Percentiles rank a stretch among this genome's conserved stretches.
phyloP scores from a whole-genome alignment of 2,329 filamentous ascomycete genomes.

The Pseudogymnoascus sp. region DNA sequence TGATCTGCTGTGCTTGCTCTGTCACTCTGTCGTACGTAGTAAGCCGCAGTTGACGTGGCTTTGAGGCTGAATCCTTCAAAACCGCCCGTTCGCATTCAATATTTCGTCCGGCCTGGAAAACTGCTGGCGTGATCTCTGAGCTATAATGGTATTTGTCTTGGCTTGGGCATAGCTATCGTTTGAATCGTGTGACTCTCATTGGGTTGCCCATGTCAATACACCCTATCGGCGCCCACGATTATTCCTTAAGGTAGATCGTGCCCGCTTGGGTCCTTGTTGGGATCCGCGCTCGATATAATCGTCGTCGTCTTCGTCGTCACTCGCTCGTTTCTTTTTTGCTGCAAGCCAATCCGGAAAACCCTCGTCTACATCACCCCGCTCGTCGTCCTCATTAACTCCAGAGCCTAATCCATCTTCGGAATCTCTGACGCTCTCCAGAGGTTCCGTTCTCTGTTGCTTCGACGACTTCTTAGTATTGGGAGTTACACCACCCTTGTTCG shows the following conservation, averaged over 20 bases:
- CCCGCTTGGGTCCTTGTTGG: background rate
- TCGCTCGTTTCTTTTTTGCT: background rate
- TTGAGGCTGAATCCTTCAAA: background rate
- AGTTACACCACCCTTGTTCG: background rate
- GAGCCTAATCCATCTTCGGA: background rate
- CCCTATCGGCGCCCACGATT: background rate
- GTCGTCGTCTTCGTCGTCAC: background rate
- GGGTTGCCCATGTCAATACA: background rate
- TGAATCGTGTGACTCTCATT: background rate
- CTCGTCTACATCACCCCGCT: background rate
- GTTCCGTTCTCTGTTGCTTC: background rate
- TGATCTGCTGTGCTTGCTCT: background rate
- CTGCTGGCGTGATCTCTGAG: background rate
- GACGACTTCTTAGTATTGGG: background rate
- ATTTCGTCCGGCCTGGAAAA: background rate
- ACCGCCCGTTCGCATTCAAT: background rate
- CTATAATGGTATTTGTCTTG: background rate
- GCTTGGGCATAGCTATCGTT: background rate
- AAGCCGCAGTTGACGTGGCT: background rate
- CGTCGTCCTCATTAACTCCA: background rate
- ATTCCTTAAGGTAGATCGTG: background rate
- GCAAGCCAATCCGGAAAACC: background rate
- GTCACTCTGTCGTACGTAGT: background rate
- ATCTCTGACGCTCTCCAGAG: background rate
- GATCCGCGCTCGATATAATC: background rate